A percentile compares a stretch with the other conserved stretches of the same genome.
These are phyloP conservation scores for Torrubiella hemipterigena DNA, from an alignment of 2,329 filamentous ascomycete genomes.

Conservation along the genomic window DNA sequence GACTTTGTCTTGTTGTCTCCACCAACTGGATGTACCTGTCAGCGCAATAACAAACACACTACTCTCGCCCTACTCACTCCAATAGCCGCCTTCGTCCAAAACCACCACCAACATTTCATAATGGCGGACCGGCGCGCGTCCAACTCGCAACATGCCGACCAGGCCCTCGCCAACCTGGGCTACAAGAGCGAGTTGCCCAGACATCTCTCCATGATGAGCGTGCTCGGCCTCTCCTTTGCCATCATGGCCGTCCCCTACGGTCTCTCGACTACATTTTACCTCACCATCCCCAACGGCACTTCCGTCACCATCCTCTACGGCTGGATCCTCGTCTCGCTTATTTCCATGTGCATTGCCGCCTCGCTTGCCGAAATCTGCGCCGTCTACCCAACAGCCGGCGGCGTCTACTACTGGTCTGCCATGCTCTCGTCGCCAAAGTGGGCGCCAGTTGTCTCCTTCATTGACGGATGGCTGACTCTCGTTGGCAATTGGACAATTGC, in stretches of 20 bases:
- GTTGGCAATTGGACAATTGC: conserved; percentile 61
- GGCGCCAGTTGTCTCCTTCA: conserved; percentile 54
- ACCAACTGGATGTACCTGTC: too few species aligned
- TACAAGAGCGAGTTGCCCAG: conserved; percentile 37
- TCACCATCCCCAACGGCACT: conserved; percentile 57
- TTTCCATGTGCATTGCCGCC: conserved; percentile 59
- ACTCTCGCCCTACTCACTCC: too few species aligned
- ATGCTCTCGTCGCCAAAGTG: conserved; percentile 48
- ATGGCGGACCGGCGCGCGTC: conserved; percentile 9
- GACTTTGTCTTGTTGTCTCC: too few species aligned
- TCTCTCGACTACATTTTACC: conserved; percentile 33
- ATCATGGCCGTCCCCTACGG: conserved; percentile 40
- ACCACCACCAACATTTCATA: neutral
- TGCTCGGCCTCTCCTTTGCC: conserved; percentile 37
- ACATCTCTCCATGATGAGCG: conserved; percentile 36
- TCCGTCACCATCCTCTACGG: conserved; percentile 67
- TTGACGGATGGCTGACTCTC: conserved; percentile 63
- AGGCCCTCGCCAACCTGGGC: conserved; percentile 33
- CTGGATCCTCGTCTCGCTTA: conserved; percentile 47
- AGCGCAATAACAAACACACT: too few species aligned
- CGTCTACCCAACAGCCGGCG: conserved; percentile 49
- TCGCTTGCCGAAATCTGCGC: conserved; percentile 63
- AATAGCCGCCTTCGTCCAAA: too few species aligned
- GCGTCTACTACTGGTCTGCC: conserved; percentile 65
- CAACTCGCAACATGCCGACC: conserved; percentile 19